A percentile compares a stretch with the other conserved stretches of the same genome.
phyloP scores from a whole-genome alignment of 257 asterid species.

The Scutellaria baicalensis region DNA sequence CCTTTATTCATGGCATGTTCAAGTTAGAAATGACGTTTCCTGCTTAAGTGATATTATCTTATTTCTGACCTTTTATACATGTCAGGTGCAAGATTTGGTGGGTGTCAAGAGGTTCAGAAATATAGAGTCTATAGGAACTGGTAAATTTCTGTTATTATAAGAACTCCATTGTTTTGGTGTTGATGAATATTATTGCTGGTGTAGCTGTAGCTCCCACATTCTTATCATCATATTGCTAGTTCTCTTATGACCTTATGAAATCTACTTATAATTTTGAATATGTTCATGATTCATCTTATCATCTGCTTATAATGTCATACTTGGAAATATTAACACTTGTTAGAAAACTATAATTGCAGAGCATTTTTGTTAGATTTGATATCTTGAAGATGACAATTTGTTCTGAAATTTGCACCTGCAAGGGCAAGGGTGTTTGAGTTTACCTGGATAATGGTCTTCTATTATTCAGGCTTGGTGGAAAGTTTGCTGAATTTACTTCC shows the following conservation, averaged over 20 bases:
- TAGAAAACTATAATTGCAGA: neutral
- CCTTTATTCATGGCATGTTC: conserved; percentile 1
- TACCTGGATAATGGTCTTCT: neutral
- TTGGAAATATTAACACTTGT: neutral
- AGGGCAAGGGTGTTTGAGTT: neutral
- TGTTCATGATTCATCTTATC: conserved; percentile 8
- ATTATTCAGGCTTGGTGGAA: neutral
- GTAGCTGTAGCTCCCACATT: neutral
- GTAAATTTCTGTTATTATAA: conserved; percentile 23
- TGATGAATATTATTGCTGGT: conserved; percentile 5
- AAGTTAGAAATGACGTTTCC: conserved; percentile 10
- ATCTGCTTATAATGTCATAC: neutral
- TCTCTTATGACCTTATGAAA: neutral
- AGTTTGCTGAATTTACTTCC: neutral
- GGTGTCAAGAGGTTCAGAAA: conserved; percentile 67
- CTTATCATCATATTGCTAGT: conserved; percentile 2
- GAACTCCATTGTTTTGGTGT: neutral
- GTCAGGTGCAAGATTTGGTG: conserved; percentile 84
- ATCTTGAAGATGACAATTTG: neutral
- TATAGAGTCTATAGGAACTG: conserved; percentile 50
- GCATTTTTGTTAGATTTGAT: neutral
- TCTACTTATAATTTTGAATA: neutral
- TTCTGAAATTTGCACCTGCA: neutral
- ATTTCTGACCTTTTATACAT: conserved; percentile 12
- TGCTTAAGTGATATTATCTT: conserved; percentile 12